Percentiles rank a stretch among this genome's conserved stretches.
phyloP scores from a whole-genome alignment of 345 rosid species.

The Citrus glauca region DNA sequence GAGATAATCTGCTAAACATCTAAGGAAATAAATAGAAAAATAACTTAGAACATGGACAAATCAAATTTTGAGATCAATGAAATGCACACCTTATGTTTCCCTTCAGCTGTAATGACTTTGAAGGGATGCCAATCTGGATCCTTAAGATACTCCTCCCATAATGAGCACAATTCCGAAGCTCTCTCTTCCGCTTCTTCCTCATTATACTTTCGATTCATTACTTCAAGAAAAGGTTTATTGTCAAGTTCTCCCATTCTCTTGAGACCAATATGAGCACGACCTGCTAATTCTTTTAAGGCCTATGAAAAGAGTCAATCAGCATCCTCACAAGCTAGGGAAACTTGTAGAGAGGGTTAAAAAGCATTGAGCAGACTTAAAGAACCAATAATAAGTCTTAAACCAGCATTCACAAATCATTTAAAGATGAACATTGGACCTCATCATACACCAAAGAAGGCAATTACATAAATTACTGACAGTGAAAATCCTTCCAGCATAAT shows the following conservation, averaged over 20 bases:
- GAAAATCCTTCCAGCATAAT: background rate
- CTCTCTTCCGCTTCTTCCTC: constrained; percentile 72
- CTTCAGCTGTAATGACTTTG: constrained; percentile 50
- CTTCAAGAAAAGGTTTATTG: constrained; percentile 66
- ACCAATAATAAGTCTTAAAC: background rate
- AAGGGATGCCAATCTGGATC: constrained; percentile 98
- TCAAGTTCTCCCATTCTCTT: constrained; percentile 98
- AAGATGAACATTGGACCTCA: background rate
- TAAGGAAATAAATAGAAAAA: background rate
- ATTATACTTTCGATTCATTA: constrained; percentile 62
- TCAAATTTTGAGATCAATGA: background rate
- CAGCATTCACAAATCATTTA: background rate
- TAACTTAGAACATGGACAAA: background rate
- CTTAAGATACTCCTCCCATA: constrained; percentile 92
- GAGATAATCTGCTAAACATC: background rate
- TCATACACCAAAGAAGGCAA: background rate
- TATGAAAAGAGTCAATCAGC: constrained; percentile 24
- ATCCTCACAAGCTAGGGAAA: constrained; percentile 13
- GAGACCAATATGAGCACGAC: constrained; percentile 53
- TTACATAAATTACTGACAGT: background rate
- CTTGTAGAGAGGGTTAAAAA: background rate
- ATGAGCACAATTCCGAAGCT: constrained; percentile 72
- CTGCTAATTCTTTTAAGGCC: constrained; percentile 56
- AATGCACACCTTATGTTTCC: constrained; percentile 53
- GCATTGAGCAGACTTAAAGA: background rate